phyloP scores from a whole-genome alignment of 1,139 yeast genomes.

The Geotrichum macrosporum region DNA sequence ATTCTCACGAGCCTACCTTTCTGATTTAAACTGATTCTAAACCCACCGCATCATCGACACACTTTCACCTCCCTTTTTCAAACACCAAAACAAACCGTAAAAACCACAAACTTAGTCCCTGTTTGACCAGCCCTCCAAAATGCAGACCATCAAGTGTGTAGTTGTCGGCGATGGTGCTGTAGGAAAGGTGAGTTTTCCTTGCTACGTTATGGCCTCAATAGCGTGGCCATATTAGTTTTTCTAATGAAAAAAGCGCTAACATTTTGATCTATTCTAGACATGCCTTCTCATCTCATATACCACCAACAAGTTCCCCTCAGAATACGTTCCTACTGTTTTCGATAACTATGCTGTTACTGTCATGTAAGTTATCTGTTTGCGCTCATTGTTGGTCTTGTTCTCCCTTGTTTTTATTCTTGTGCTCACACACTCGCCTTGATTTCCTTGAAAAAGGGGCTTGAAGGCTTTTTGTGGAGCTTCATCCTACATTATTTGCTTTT shows the following conservation, averaged over 20 bases:
- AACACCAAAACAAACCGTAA: neutral
- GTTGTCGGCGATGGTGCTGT: constrained; percentile 99
- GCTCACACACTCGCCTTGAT: neutral
- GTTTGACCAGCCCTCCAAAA: constrained; percentile 29
- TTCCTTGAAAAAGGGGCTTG: neutral
- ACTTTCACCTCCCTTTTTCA: neutral
- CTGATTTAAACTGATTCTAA: no score
- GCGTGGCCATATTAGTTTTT: no score
- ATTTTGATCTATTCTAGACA: constrained; percentile 42
- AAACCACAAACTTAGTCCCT: neutral
- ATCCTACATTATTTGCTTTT: no score
- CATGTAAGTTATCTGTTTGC: constrained; percentile 41
- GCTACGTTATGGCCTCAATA: neutral
- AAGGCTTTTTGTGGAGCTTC: no score
- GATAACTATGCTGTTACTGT: constrained; percentile 98
- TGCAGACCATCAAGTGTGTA: constrained; percentile 92
- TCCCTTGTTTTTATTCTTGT: neutral
- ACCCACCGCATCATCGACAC: no score
- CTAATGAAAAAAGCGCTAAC: neutral
- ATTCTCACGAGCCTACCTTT: no score
- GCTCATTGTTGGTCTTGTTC: neutral
- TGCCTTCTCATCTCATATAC: constrained; percentile 87
- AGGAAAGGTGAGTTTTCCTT: constrained; percentile 61
- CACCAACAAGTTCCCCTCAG: constrained; percentile 90
- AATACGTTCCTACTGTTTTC: constrained; percentile 91